A percentile compares a stretch with the other conserved stretches of the same genome.
phyloP scores from a whole-genome alignment of 169 alveolate genomes.

The Condylostoma magnum region DNA sequence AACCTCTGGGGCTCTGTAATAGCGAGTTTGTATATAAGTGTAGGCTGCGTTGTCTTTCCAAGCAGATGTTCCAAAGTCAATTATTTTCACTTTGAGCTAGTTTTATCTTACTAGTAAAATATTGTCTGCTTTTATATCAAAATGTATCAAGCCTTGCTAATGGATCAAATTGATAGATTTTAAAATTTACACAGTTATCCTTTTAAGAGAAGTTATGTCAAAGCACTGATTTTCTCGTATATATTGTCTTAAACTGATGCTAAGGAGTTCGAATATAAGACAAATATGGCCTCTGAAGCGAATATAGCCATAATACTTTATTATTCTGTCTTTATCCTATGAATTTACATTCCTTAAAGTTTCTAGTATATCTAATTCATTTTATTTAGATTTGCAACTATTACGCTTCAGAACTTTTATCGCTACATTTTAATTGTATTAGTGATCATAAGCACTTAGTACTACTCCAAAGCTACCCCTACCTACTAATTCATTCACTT shows the following conservation, averaged over 20 bases:
- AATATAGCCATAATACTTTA: slow-evolving; percentile 63
- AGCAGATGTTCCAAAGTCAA: slow-evolving; percentile 68
- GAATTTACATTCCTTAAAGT: slow-evolving; percentile 55
- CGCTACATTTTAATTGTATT: slow-evolving; percentile 62
- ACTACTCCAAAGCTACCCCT: slow-evolving; percentile 85
- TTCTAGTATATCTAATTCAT: slow-evolving; percentile 66
- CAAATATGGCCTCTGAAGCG: slow-evolving; percentile 76
- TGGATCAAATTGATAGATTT: slow-evolving; percentile 62
- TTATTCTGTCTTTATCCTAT: slow-evolving; percentile 59
- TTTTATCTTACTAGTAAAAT: slow-evolving; percentile 52
- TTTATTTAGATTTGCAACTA: slow-evolving; percentile 61
- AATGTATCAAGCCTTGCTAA: slow-evolving; percentile 52
- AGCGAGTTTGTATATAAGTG: slow-evolving; percentile 73
- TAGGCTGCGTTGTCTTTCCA: slow-evolving; percentile 43
- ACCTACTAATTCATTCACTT: slow-evolving; percentile 65
- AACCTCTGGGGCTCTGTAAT: slow-evolving; percentile 81
- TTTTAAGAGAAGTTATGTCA: slow-evolving; percentile 59
- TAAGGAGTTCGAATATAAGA: slow-evolving; percentile 68
- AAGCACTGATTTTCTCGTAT: slow-evolving; percentile 46
- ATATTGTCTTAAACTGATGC: slow-evolving; percentile 62
- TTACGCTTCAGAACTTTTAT: slow-evolving; percentile 67
- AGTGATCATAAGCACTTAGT: slow-evolving; percentile 71
- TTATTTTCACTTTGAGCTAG: slow-evolving; percentile 54
- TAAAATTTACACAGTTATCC: slow-evolving; percentile 74
- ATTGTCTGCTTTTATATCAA: slow-evolving; percentile 84